Evolutionary conservation across 768 basidiomycete genomes (phyloP), one percentile per base, ranked within the genome.

Genomic region (Phaeotremella skinneri): DNA sequence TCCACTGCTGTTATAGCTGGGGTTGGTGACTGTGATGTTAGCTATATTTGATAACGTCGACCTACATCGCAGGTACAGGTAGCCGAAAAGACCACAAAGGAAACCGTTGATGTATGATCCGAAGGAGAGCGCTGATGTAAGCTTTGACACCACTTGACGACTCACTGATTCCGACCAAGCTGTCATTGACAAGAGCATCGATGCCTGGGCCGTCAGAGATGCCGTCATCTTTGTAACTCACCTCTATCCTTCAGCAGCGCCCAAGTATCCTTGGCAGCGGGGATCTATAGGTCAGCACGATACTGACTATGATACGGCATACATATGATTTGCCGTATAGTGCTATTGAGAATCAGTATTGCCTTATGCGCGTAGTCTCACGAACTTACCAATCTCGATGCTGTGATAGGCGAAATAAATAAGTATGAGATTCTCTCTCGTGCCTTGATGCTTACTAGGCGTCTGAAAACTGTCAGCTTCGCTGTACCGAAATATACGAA

Each of bases 201-300:
- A 91, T 86, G 23, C 72, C 78, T 77, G 59, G 27, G 39, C 25
- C 23, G 30, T 32, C 26, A 32, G 52, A 23, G 32, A 52, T 50
- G 57, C 27, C 29, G 17, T 42, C 16, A n/a, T 37, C 51, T 42
- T 16, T 4, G 20, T 42, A 26, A 63, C 55, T 43, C 56, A 67
- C 86, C 89, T 56, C 88, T 83, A 68, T 89, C 86, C 69, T 82
- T 83, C 78, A 89, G 84, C 54, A 90, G 73, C 32, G 82, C 81
- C 87, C 87, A 91, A 0, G 90, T 89, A 73, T 89, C 88, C 74
- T 87, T 89, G 0, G 90, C 88, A 27, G 89, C 89, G 25, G 80
- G 73, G 42, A 91, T 82, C 66, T 68, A 34, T 14, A 30, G 9
- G 25, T 54, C 45, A 61, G 55, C 39, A 41, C 20, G 20, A 17